Evolutionary conservation across 2,329 filamentous ascomycete genomes (phyloP), one percentile per base, ranked within the genome.

Genomic region (Amauroascus niger): DNA sequence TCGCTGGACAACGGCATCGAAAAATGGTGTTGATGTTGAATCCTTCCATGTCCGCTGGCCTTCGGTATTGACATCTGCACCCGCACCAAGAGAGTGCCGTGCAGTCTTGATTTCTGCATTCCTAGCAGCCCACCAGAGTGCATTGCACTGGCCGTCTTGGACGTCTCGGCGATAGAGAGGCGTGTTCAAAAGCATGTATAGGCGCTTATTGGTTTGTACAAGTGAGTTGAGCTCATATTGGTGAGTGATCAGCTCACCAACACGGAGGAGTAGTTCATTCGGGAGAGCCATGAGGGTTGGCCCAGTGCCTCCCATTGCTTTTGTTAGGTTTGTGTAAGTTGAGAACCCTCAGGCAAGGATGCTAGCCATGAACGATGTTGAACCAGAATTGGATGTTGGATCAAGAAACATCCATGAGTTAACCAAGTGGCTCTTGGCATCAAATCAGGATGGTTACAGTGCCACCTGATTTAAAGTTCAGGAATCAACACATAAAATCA

Each of bases 141-240:
- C 40, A 20, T 20, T 13, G 18, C 14, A 5, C 3, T 22, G 9
- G 44, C 14, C 16, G 14, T 5, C 7, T 24, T 33, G 32, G 3
- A 6, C 26, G 46, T 58, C 54, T 3, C 52, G 44, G 7, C 37
- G 55, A 44, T 60, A 59, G 14, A 60, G 54, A 24, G 53, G 46
- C 7, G 40, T 13, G 28, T 59, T 58, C 18, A 60, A 41, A 14
- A 49, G 30, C 16, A 43, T 13, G 51, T 58, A 45, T n/a, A 59
- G 40, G 18, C 44, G 32, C 2, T 44, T 24, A 35, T 53, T 53
- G 6, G 54, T 53, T 47, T 39, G 46, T 13, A 48, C 39, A 16
- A 59, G 28, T 6, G 55, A 45, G 33, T 57, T 59, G 32, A 59
- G 51, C 22, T 59, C 55, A 2, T 24, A 7, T 16, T 47, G 22